A percentile compares a stretch with the other conserved stretches of the same genome.
Conservation (phyloP, 352 stramenopile genomes). For the Phytophthora hybrid region DNA sequence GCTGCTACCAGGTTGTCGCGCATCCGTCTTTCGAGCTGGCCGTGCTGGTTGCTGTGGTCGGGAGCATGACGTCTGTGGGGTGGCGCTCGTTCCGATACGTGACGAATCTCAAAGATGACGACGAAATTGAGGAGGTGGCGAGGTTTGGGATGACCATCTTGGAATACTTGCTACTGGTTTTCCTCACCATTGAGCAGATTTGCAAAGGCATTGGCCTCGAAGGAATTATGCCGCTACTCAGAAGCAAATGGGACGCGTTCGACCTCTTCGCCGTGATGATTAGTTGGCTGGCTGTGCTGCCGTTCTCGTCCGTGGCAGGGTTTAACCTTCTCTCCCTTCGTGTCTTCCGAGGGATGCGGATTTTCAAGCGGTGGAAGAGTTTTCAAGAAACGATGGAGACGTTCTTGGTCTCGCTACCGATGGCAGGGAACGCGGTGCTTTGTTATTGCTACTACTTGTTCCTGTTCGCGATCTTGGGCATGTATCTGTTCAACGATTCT, state of each 20-base stretch:
- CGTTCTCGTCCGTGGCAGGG: constrained; percentile 49
- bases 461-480: constrained; percentile 84
- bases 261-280: constrained; percentile 69
- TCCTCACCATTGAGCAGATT: constrained; percentile 77
- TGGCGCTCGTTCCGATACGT: constrained; percentile 65
- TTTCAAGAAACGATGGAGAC: constrained; percentile 86
- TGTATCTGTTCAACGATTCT: constrained; percentile 90
- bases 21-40: constrained; percentile 82
- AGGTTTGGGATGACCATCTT: constrained; percentile 64
- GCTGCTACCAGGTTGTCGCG: constrained; percentile 71
- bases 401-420: constrained; percentile 73
- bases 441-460: constrained; percentile 91
- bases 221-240: constrained; percentile 62
- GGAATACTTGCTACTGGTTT: constrained; percentile 65
- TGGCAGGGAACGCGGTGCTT: constrained; percentile 75
- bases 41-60: constrained; percentile 66
- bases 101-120: constrained; percentile 45
- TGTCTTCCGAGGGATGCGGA: constrained; percentile 72
- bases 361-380: constrained; percentile 79
- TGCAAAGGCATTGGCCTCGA: constrained; percentile 74
- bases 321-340: constrained; percentile 81
- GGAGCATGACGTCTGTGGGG: constrained; percentile 78
- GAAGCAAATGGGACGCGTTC: constrained; percentile 76
- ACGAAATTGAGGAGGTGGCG: constrained; percentile 45
- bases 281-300: constrained; percentile 69